Evolutionary conservation across 345 rosid species (phyloP).

Genomic region (Salix brachista): DNA sequence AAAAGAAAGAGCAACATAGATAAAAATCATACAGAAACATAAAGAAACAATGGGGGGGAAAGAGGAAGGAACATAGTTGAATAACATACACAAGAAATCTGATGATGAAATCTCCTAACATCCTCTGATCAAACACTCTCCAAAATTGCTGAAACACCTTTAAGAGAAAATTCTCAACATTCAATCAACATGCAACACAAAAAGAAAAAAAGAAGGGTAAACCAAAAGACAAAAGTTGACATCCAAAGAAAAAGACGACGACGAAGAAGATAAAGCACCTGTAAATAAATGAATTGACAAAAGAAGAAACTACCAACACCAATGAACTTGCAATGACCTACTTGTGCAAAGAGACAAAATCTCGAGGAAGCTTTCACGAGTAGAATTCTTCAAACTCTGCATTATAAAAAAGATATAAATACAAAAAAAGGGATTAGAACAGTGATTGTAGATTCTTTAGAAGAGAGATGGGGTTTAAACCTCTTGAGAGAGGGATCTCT

Average conservation of each 20-base stretch:
- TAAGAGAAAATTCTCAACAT: background rate
- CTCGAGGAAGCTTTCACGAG: constrained; percentile 2
- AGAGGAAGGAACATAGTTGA: background rate
- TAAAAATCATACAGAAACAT: background rate
- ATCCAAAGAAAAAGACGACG: background rate
- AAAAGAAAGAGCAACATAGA: background rate
- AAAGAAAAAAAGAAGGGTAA: background rate
- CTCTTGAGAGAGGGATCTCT: constrained; percentile 19
- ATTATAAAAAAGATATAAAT: background rate
- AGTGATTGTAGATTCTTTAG: constrained; percentile 1
- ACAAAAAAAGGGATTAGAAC: background rate
- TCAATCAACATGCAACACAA: background rate
- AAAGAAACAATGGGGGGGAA: background rate
- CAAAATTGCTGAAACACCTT: constrained; percentile 29
- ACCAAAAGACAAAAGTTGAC: background rate
- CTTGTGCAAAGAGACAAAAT: background rate
- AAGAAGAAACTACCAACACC: background rate
- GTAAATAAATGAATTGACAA: background rate
- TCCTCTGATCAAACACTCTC: constrained; percentile 13
- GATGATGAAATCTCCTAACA: constrained; percentile 69
- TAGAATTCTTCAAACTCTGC: background rate
- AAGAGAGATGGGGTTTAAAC: constrained; percentile 20
- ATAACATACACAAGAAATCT: constrained; percentile 54
- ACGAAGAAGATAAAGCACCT: background rate
- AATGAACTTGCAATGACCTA: background rate